A percentile compares a stretch with the other conserved stretches of the same genome.
Conservation (phyloP, 257 asterid genomes). For the Jasminum sambac region DNA sequence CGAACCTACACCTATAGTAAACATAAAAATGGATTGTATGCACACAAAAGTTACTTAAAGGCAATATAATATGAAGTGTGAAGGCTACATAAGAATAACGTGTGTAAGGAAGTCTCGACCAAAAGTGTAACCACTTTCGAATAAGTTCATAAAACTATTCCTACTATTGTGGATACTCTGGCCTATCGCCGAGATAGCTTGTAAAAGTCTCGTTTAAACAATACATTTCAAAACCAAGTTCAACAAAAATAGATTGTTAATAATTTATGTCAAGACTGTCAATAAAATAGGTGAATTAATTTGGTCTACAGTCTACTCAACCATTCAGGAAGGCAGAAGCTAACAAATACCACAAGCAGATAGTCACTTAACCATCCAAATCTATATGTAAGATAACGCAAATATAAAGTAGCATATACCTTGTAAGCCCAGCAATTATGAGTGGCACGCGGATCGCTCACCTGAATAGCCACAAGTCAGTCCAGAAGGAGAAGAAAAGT, state of each 20-base stretch:
- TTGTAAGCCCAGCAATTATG: conserved; percentile 98
- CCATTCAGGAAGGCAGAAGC: conserved; percentile 1
- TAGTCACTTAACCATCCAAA: neutral
- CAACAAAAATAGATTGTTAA: neutral
- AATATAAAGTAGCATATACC: conserved; percentile 38
- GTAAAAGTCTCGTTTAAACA: neutral
- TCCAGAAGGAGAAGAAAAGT: neutral
- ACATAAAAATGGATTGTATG: neutral
- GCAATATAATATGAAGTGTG: neutral
- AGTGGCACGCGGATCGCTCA: conserved; percentile 78
- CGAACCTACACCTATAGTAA: neutral
- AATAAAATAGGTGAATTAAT: conserved; percentile 8
- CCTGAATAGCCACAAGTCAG: conserved; percentile 40
- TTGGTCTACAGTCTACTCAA: neutral
- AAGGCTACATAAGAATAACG: neutral
- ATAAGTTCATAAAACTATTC: neutral
- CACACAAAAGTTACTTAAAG: neutral
- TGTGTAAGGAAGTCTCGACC: neutral
- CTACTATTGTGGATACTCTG: neutral
- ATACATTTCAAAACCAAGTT: conserved; percentile 14
- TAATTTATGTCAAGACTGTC: neutral
- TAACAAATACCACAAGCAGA: conserved; percentile 1
- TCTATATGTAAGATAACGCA: neutral
- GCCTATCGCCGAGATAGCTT: too few relatives aligned
- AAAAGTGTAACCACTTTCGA: neutral